Evolutionary conservation across 495 filamentous ascomycete species (phyloP), one percentile per base, ranked within the genome.

Genomic region (Elasticomyces elasticus): DNA sequence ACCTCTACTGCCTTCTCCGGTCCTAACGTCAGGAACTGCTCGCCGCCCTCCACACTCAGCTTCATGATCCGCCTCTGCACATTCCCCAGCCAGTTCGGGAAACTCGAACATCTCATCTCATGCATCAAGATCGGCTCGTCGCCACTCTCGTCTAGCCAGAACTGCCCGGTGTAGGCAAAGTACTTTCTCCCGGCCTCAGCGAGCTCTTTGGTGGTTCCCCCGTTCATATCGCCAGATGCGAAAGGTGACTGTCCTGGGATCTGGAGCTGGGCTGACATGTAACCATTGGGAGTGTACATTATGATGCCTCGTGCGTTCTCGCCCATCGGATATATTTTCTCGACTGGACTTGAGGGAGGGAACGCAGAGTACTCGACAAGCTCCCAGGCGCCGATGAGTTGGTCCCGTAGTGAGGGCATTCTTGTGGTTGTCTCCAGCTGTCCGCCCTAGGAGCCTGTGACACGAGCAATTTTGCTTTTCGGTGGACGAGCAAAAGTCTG

Each of bases 261-360:
- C 42, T 54, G 44, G 17, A 62, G 58, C 31, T 62, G 59, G 1
- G 56, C 59, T 12, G 59, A 62, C 59, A 62, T 62, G 57, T 62
- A 62, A 9, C 59, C 59, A 35, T 59, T 49, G 17, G 47, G 28
- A 7, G 56, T 59, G 35, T 61, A 61, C 28, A 60, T 60, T 28
- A 62, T 55, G 43, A 61, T 60, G 43, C 59, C 59, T 31, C 17
- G 27, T 12, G 58, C 58, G 26, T 62, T 26, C n/a, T 47, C 37
- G 33, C 49, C 48, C 37, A 62, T 45, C 4, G 60, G 60, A 33
- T 62, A 60, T 42, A 61, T 55, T 24, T 12, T 33, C 15, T 33
- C 25, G 52, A 19, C 27, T 28, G 19, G 15, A 15, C 30, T 23
- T 12, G 27, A 37, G 7, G 19, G 15, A 2, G 38, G 17, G 27